Conservation (phyloP, 495 filamentous ascomycete genomes). For the Hypoxylon lienhwacheense region DNA sequence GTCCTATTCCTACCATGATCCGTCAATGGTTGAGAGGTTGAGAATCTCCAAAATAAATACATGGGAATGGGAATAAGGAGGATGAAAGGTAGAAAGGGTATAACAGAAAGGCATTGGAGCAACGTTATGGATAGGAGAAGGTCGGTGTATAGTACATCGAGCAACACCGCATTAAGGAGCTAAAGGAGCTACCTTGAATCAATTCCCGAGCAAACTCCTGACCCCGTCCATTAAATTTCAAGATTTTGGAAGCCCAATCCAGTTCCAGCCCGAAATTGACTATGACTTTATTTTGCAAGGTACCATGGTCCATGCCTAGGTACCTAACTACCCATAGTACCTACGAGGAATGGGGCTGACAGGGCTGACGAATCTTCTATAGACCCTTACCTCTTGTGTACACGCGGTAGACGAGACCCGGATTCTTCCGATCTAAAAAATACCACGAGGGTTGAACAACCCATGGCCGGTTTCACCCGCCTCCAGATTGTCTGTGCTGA, state of each 20-base stretch:
- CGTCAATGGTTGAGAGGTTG: conserved; percentile 8
- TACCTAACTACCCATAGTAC: too few species aligned
- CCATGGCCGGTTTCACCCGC: conserved; percentile 7
- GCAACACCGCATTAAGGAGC: too few species aligned
- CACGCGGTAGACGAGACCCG: conserved; percentile 15
- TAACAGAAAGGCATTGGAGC: neutral
- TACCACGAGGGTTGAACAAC: conserved; percentile 27
- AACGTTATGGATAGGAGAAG: too few species aligned
- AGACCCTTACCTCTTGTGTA: conserved; percentile 6
- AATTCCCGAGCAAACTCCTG: conserved; percentile 13
- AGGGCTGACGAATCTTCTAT: conserved; percentile 33
- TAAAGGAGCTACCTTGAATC: neutral
- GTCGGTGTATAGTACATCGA: too few species aligned
- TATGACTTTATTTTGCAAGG: conserved; percentile 18
- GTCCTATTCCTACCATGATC: conserved; percentile 11
- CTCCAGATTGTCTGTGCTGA: conserved; percentile 4
- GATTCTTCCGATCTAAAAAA: conserved; percentile 36
- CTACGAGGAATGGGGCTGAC: conserved; percentile 31
- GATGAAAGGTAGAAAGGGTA: neutral
- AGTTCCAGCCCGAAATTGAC: conserved; percentile 29
- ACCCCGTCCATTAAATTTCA: conserved; percentile 7
- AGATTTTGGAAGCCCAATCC: conserved; percentile 19
- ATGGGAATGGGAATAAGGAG: neutral
- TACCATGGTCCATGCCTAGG: conserved; percentile 8
- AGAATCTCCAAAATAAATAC: too few species aligned